A percentile compares a stretch with the other conserved stretches of the same genome.
Evolutionary conservation across 768 basidiomycete species (phyloP).

Genomic region (Lentinula sp.): DNA sequence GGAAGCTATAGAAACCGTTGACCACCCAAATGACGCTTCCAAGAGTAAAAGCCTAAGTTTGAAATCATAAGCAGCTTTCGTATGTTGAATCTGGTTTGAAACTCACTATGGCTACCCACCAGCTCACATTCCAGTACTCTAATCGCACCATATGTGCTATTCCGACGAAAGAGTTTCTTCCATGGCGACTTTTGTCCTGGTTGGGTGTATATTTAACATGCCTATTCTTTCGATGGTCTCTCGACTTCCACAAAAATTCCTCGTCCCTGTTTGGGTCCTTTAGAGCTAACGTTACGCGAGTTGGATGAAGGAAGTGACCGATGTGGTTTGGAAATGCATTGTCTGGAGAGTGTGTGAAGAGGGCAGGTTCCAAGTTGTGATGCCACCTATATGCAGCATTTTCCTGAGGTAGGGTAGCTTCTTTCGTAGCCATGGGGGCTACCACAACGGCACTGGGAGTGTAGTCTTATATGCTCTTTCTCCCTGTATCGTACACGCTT

Average conservation of each 20-base stretch:
- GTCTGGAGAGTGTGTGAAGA: not conserved
- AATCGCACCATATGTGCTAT: constrained; percentile 24
- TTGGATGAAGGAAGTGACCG: not conserved
- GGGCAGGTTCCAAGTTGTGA: not conserved
- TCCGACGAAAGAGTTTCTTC: constrained; percentile 10
- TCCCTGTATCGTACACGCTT: too few relatives aligned
- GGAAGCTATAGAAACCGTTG: constrained; percentile 50
- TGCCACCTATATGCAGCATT: not conserved
- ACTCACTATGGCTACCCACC: constrained; percentile 35
- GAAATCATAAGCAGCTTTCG: not conserved
- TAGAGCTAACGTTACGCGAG: not conserved
- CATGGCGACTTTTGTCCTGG: constrained; percentile 12
- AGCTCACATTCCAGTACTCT: constrained; percentile 39
- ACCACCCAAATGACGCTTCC: constrained; percentile 47
- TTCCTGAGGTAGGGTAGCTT: not conserved
- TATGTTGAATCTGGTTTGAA: not conserved
- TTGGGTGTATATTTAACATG: constrained; percentile 19
- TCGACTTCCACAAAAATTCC: constrained; percentile 30
- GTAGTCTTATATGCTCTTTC: too few relatives aligned
- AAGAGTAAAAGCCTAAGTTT: constrained; percentile 27
- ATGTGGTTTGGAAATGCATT: not conserved
- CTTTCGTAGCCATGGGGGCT: not conserved
- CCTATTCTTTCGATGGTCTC: constrained; percentile 32
- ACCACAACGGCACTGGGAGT: not conserved
- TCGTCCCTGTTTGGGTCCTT: not conserved